Evolutionary conservation across 306 rosid genomes (phyloP).

Genomic region (Benincasa hispida): DNA sequence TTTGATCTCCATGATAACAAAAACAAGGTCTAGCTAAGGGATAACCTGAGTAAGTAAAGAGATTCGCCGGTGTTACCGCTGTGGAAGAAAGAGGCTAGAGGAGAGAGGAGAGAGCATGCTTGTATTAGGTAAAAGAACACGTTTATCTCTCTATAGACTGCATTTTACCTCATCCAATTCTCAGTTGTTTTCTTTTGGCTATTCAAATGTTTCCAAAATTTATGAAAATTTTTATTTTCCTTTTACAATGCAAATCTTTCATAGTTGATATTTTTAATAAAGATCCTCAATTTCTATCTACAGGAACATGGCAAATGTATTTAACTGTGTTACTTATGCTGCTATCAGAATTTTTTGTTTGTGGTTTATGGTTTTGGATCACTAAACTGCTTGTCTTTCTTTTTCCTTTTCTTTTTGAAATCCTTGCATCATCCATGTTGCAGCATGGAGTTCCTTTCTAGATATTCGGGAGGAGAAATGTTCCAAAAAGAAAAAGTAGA

Average conservation of each 20-base stretch:
- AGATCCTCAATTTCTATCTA: background rate
- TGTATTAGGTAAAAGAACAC: background rate
- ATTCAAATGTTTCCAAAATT: background rate
- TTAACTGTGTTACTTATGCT: background rate
- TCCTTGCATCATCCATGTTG: conserved; percentile 20
- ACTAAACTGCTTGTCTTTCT: background rate
- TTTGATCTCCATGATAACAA: too few relatives aligned
- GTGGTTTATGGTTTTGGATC: background rate
- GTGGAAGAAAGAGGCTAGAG: too few relatives aligned
- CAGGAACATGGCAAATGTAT: background rate
- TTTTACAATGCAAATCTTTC: background rate
- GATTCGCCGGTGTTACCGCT: too few relatives aligned
- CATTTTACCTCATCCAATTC: background rate
- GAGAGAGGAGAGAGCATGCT: too few relatives aligned
- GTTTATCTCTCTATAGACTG: background rate
- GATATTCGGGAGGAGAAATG: conserved; percentile 68
- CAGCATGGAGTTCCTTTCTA: conserved; percentile 97
- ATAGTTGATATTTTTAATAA: background rate
- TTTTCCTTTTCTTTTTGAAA: conserved; percentile 4
- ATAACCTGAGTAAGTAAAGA: too few relatives aligned
- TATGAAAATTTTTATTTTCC: background rate
- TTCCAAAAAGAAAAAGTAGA: background rate
- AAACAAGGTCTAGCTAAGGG: too few relatives aligned
- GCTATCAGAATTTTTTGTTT: background rate
- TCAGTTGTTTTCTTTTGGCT: background rate